Base-by-base conservation (phyloP, 106 monocot genomes). In the Dendrobium officinale region DNA sequence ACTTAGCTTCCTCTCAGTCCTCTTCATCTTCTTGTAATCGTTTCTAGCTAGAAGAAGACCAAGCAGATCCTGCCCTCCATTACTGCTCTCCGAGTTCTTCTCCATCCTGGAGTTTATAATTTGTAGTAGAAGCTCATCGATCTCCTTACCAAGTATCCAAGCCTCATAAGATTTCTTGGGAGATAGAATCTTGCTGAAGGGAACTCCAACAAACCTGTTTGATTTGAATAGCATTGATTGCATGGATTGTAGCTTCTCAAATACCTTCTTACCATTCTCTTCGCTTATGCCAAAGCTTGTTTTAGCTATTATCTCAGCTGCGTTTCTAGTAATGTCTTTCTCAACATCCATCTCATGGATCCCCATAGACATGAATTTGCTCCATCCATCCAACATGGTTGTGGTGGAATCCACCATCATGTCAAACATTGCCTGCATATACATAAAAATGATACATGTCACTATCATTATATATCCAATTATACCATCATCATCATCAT, bases 271-370 rank as follows among this genome's bases (percentile, higher is more conserved):
- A 64, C 93, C 88, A 1, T 82, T 80, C 51, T 51, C 51, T 11
- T 51, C 11, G 81, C 47, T 81, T 29, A 88, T 83, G 33, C 93
- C 96, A 51, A 93, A 91, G 82, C 89, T 87, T 6, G 89, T 73
- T 79, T 82, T 90, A 0, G 87, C 89, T 24, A 96, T 93, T 78
- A 96, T 93, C 42, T 96, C 91, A 3, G 91, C 96, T 1, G 93
- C 91, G 27, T 91, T 96, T 27, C 54, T 55, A 13, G 15, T 86
- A 74, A 96, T 44, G 5, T 86, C 72, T 29, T 73, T 56, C 86
- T 90, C 86, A 27, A 90, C 83, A 24, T 96, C 83, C 11, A 93
- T 81, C 42, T 89, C 84, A 0, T 37, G 6, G 3, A 75, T 43
- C 24, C 89, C 91, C 22, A 5, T 33, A 2, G 83, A 75, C 11